Evolutionary conservation across 768 basidiomycete species (phyloP).

Genomic region (Agrocybe praecox): DNA sequence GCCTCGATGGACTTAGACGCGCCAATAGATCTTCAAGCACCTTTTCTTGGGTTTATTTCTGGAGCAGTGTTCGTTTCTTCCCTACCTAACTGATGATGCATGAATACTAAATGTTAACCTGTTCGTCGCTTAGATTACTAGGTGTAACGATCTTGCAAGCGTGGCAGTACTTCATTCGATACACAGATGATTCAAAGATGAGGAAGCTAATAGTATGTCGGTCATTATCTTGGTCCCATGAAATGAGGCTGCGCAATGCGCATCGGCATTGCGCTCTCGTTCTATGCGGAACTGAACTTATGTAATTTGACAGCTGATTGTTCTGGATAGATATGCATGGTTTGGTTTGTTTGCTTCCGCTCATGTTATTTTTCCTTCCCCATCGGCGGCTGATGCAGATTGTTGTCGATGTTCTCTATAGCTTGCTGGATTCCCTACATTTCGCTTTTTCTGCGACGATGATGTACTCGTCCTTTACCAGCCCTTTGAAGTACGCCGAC

Average conservation of each 20-base stretch:
- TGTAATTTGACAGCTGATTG: no score
- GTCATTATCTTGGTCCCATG: neutral
- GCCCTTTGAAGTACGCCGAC: neutral
- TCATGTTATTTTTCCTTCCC: neutral
- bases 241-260: no score
- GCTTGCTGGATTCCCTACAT: neutral
- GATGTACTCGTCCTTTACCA: neutral
- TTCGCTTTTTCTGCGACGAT: neutral
- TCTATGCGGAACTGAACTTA: neutral
- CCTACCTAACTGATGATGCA: no score
- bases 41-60: neutral
- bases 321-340: neutral
- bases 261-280: neutral
- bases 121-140: neutral
- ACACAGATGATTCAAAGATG: neutral
- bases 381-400: no score
- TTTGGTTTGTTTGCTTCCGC: neutral
- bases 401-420: neutral
- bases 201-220: conserved; percentile 1
- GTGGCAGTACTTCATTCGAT: conserved; percentile 2
- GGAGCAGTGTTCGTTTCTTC: neutral
- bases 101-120: neutral
- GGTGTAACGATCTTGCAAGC: conserved; percentile 1
- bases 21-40: neutral
- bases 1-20: neutral